phyloP scores from a whole-genome alignment of 495 filamentous ascomycete species.

The Xylaria grammica region DNA sequence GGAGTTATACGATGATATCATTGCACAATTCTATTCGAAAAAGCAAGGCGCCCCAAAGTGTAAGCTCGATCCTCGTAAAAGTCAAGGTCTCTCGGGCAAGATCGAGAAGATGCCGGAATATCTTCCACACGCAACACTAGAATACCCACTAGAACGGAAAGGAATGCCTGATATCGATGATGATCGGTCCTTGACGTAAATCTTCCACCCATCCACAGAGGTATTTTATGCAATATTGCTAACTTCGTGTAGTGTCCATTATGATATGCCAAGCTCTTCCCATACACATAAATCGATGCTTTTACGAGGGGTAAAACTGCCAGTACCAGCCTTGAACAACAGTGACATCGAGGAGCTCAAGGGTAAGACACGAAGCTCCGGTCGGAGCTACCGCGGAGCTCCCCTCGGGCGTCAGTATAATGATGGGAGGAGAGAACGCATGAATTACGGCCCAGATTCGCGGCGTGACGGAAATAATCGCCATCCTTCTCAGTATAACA shows the following conservation, averaged over 20 bases:
- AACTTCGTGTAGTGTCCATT: conserved; percentile 67
- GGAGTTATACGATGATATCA: conserved; percentile 80
- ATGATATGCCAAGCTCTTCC: conserved; percentile 73
- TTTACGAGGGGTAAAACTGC: conserved; percentile 78
- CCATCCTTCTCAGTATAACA: conserved; percentile 32
- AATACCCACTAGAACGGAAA: conserved; percentile 65
- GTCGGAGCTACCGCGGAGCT: conserved; percentile 55
- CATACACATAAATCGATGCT: conserved; percentile 93
- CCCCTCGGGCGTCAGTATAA: conserved; percentile 43
- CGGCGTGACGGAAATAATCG: conserved; percentile 28
- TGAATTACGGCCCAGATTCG: conserved; percentile 50
- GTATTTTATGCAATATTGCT: conserved; percentile 11
- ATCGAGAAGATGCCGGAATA: conserved; percentile 82
- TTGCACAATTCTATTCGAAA: conserved; percentile 86
- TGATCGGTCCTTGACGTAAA: conserved; percentile 82
- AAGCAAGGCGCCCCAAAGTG: conserved; percentile 69
- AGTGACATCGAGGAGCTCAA: conserved; percentile 74
- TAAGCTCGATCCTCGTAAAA: conserved; percentile 72
- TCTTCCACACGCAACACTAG: conserved; percentile 69
- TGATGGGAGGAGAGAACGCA: conserved; percentile 41
- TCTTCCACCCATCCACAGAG: conserved; percentile 23
- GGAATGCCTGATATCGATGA: conserved; percentile 78
- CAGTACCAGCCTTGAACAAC: conserved; percentile 69
- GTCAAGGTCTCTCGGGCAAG: conserved; percentile 77
- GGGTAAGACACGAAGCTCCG: conserved; percentile 61